phyloP scores from a whole-genome alignment of 139 green algal genomes.

The Chlorella vulgaris region DNA sequence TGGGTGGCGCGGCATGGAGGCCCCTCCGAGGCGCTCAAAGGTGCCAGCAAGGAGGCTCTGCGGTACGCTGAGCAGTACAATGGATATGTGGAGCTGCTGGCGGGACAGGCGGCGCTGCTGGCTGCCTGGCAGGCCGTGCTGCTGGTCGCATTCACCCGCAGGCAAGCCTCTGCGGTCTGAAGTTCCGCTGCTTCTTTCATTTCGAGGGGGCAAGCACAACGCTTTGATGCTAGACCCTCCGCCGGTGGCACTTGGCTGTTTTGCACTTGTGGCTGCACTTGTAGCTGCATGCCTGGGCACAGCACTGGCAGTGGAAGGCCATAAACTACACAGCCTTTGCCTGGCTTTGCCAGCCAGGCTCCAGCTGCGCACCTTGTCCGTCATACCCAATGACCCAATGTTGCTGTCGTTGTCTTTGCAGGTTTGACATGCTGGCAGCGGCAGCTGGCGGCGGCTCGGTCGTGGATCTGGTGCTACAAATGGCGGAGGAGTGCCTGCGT shows the following conservation, averaged over 20 bases:
- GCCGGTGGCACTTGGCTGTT: too few relatives aligned
- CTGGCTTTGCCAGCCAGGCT: too few relatives aligned
- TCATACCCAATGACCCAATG: too few relatives aligned
- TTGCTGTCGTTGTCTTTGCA: slow-evolving; percentile 5
- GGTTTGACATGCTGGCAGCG: slow-evolving; percentile 30
- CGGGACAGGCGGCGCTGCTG: slow-evolving; percentile 51
- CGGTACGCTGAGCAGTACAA: slow-evolving; percentile 67
- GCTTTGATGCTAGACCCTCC: too few relatives aligned
- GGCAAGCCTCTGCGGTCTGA: not conserved
- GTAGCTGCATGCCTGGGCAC: too few relatives aligned
- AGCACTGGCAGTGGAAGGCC: not conserved
- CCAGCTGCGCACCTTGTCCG: too few relatives aligned
- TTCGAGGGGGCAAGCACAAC: too few relatives aligned
- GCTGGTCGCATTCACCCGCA: slow-evolving; percentile 31
- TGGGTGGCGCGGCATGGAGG: slow-evolving; percentile 32
- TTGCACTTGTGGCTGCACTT: too few relatives aligned
- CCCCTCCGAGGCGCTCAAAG: slow-evolving; percentile 23
- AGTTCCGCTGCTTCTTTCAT: not conserved
- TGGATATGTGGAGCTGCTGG: slow-evolving; percentile 47
- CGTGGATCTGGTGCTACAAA: slow-evolving; percentile 2
- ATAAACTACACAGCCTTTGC: not conserved
- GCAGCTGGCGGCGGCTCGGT: slow-evolving; percentile 7
- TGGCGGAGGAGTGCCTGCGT: slow-evolving; percentile 11
- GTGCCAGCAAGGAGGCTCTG: slow-evolving; percentile 35
- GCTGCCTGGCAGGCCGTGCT: slow-evolving; percentile 54